phyloP scores from a whole-genome alignment of 2,329 filamentous ascomycete genomes.

The Dactylellina parvicollis region DNA sequence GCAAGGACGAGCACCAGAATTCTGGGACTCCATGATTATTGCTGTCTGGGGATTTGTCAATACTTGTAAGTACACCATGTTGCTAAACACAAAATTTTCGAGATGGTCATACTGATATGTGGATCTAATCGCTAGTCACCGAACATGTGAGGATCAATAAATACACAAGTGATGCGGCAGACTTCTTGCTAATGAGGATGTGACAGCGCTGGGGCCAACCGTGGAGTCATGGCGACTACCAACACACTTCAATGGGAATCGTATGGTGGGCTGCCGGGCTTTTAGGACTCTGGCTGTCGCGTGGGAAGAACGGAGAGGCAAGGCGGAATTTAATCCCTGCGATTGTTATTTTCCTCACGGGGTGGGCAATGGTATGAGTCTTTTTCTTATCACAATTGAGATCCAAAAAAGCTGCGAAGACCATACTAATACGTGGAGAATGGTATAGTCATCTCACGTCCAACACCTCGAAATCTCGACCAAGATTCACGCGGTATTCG shows the following conservation, averaged over 20 bases:
- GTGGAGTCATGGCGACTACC: slow-evolving; percentile 93
- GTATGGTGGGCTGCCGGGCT: slow-evolving; percentile 97
- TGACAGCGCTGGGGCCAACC: slow-evolving; percentile 79
- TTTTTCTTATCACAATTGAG: background rate
- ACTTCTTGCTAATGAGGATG: background rate
- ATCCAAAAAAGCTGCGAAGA: background rate
- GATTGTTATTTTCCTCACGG: slow-evolving; percentile 89
- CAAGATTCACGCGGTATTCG: slow-evolving; percentile 88
- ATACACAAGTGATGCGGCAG: background rate
- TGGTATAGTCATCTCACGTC: slow-evolving; percentile 75
- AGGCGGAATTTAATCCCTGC: slow-evolving; percentile 93
- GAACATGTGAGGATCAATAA: slow-evolving; percentile 69
- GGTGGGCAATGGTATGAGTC: slow-evolving; percentile 78
- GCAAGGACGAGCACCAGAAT: slow-evolving; percentile 89
- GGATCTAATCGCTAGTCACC: slow-evolving; percentile 67
- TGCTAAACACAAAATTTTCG: background rate
- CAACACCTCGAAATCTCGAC: slow-evolving; percentile 85
- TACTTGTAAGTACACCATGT: slow-evolving; percentile 67
- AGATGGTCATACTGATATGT: background rate
- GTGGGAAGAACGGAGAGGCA: slow-evolving; percentile 81
- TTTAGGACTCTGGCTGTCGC: slow-evolving; percentile 89
- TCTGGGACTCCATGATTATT: slow-evolving; percentile 92
- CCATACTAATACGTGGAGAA: slow-evolving; percentile 6
- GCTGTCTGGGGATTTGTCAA: slow-evolving; percentile 94
- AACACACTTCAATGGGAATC: slow-evolving; percentile 99